These are phyloP conservation scores for Phaffia rhodozyma DNA, from an alignment of 1,284 basidiomycete genomes.

Conservation along the genomic window DNA sequence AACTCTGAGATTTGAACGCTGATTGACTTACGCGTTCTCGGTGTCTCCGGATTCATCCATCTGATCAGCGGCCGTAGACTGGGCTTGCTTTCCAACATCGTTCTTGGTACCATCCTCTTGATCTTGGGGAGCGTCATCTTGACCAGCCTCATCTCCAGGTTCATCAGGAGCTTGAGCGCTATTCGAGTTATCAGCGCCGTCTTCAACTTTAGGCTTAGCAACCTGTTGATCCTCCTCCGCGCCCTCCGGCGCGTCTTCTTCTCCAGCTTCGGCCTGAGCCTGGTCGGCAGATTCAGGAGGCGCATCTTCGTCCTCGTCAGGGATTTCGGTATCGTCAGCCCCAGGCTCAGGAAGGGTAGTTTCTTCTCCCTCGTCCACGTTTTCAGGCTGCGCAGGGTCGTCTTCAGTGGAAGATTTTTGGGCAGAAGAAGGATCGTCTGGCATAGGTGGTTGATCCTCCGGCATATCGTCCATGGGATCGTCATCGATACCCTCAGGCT, in stretches of 20 bases:
- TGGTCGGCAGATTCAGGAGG: conserved; percentile 27
- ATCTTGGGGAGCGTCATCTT: conserved; percentile 20
- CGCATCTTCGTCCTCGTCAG: conserved; percentile 29
- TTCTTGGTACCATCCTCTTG: conserved; percentile 26
- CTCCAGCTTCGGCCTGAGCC: conserved; percentile 21
- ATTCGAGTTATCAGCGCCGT: conserved; percentile 11
- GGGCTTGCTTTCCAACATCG: conserved; percentile 28
- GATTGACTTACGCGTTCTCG: conserved; percentile 24
- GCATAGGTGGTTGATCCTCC: conserved; percentile 3
- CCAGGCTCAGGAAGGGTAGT: conserved; percentile 20
- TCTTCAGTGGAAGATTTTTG: conserved; percentile 16
- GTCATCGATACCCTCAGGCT: conserved; percentile 30
- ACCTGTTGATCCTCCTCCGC: conserved; percentile 23
- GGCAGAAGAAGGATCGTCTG: conserved; percentile 10
- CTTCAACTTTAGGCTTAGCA: conserved; percentile 23
- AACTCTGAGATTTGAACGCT: background rate
- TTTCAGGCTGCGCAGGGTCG: conserved; percentile 1
- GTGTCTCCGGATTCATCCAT: conserved; percentile 22
- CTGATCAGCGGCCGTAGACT: conserved; percentile 24
- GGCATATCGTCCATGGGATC: conserved; percentile 20
- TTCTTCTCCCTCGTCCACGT: conserved; percentile 13
- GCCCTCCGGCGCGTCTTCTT: conserved; percentile 20
- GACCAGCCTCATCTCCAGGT: conserved; percentile 15
- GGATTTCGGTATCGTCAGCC: conserved; percentile 26
- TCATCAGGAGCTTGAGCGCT: conserved; percentile 4